Percentiles rank a stretch among this genome's conserved stretches.
These are phyloP conservation scores for Verticillium dahliae DNA, from an alignment of 2,329 filamentous ascomycete genomes.

Conservation along the genomic window DNA sequence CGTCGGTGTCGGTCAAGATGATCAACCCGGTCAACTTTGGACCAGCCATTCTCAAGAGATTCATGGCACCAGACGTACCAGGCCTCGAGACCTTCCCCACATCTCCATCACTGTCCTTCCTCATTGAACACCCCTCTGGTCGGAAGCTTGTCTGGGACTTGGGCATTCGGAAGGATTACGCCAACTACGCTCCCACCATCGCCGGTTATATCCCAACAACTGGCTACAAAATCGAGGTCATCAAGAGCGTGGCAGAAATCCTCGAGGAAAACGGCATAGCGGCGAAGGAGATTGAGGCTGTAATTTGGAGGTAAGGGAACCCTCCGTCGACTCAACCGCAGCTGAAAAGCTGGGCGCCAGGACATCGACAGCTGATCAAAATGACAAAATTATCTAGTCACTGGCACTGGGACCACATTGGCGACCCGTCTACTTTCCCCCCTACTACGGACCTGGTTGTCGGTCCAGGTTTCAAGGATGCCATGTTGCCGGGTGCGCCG, in stretches of 20 bases:
- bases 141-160: conserved; percentile 21
- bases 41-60: conserved; percentile 27
- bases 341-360: too few species aligned
- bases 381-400: conserved; percentile 24
- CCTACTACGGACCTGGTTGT: conserved; percentile 38
- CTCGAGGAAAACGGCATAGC: conserved; percentile 8
- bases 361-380: background rate
- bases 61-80: conserved; percentile 29
- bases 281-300: conserved; percentile 5
- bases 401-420: conserved; percentile 46
- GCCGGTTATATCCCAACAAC: conserved; percentile 18
- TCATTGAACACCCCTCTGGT: conserved; percentile 20
- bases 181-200: conserved; percentile 18
- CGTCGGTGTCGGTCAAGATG: conserved; percentile 19
- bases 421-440: conserved; percentile 41
- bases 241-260: conserved; percentile 18
- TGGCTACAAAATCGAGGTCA: conserved; percentile 17
- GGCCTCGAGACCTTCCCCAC: conserved; percentile 23
- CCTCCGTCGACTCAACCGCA: too few species aligned
- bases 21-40: conserved; percentile 33
- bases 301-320: conserved; percentile 8
- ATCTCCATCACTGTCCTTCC: conserved; percentile 21
- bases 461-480: conserved; percentile 42
- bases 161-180: conserved; percentile 21
- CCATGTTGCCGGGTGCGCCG: conserved; percentile 40